Base-by-base conservation (phyloP, 768 basidiomycete species). In the Mycena haematopus region DNA sequence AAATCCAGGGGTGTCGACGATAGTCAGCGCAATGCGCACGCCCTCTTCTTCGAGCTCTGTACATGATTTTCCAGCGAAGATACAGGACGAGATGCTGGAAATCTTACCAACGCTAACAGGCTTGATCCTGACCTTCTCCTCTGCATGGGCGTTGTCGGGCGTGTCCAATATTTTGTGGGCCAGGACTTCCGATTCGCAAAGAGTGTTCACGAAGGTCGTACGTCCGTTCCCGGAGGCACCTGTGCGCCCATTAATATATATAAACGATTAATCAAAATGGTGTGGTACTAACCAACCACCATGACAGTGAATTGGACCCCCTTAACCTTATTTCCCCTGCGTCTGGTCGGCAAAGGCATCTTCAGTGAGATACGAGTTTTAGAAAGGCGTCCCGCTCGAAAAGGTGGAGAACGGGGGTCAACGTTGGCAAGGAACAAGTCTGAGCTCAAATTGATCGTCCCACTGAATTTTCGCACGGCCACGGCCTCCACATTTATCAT, bases 1-100 rank as follows among this genome's bases (percentile, higher is more conserved):
- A 68, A 96, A 96, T 22, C 94, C 93, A 58, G 93, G 93, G 8
- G 93, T 96, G 75, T 96, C 94, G 42, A 96, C 92, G 60, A 96
- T 86, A 10, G 93, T 95, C 67, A 96, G 79, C 9, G 92, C 90
- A 72, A 96, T 93, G 63, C 94, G 87, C 45, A 95, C 86, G 21
- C 93, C 93, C 69, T 96, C 93, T 74, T 96, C 93, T 69, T 95
- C 93, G 56, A 96, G 85, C 76, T 96, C 93, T 90, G 73, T 31
- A 42, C 56, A 24, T 46, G 38, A 58, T 57, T 21, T 45, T 45
- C 7, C 56, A 17, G 6, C 17, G 22, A 27, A 63, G 19, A 51
- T 27, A 52, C 29, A 47, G 19, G n/a, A 11, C 13, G 15, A 29
- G 17, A 14, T 11, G 25, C 50, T 24, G 31, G 38, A 62, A n/a